Evolutionary conservation across 768 basidiomycete genomes (phyloP).

Genomic region (Exidia glandulosa): DNA sequence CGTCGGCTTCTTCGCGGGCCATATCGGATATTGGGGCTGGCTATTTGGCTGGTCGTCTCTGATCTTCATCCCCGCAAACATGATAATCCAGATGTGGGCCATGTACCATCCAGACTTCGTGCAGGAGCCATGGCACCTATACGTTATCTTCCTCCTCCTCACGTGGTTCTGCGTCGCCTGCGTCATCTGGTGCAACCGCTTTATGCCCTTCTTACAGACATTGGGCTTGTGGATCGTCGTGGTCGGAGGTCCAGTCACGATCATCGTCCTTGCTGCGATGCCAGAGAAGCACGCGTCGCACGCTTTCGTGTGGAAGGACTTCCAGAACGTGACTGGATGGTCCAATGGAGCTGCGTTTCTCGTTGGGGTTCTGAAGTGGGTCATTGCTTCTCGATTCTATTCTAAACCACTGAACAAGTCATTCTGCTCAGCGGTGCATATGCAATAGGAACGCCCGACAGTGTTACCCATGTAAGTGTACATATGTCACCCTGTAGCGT

Average conservation of each 20-base stretch:
- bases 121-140: background rate
- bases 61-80: background rate
- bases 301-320: background rate
- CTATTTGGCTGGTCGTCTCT: background rate
- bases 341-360: background rate
- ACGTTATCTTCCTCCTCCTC: background rate
- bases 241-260: background rate
- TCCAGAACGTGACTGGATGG: background rate
- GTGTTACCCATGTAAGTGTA: background rate
- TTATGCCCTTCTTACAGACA: background rate
- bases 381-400: too few relatives aligned
- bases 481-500: background rate
- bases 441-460: background rate
- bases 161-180: background rate
- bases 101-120: background rate
- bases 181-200: background rate
- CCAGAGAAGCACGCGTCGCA: background rate
- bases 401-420: background rate
- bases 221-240: background rate
- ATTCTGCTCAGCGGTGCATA: background rate
- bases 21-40: background rate
- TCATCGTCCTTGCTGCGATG: background rate
- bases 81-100: background rate
- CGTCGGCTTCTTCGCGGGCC: background rate
- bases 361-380: background rate